Conservation (phyloP, 2,329 filamentous ascomycete genomes). For the Colletotrichum tropicicola region DNA sequence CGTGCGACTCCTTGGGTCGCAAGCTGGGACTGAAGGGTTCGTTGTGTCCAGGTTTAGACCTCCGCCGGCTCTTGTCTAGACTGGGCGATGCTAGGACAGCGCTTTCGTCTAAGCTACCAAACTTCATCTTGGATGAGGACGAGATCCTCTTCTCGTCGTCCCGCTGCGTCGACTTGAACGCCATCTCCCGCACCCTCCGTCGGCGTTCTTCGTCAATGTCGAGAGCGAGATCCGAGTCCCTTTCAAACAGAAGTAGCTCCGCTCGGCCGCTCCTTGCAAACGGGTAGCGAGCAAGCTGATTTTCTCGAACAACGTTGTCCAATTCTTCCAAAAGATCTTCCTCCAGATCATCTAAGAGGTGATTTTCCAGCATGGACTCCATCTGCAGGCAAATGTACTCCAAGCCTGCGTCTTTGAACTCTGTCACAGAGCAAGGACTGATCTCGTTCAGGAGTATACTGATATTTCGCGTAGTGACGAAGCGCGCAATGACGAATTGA, state of each 20-base stretch:
- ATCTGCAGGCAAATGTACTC: conserved; percentile 94
- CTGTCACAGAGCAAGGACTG: conserved; percentile 81
- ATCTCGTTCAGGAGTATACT: conserved; percentile 87
- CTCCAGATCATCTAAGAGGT: conserved; percentile 85
- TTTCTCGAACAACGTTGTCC: conserved; percentile 80
- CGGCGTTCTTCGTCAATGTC: conserved; percentile 76
- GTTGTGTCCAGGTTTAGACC: conserved; percentile 56
- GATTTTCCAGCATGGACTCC: conserved; percentile 91
- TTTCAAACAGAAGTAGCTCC: conserved; percentile 72
- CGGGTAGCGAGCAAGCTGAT: conserved; percentile 81
- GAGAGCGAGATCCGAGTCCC: conserved; percentile 68
- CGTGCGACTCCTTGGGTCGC: conserved; percentile 72
- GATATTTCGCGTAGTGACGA: conserved; percentile 88
- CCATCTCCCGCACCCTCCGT: conserved; percentile 79
- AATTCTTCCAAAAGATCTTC: conserved; percentile 83
- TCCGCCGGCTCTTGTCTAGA: conserved; percentile 55
- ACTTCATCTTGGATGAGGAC: conserved; percentile 66
- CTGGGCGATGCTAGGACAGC: conserved; percentile 47
- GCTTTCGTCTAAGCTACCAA: conserved; percentile 73
- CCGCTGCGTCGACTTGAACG: conserved; percentile 68
- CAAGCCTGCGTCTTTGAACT: conserved; percentile 88
- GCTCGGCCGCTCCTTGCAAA: conserved; percentile 80
- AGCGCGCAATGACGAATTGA: conserved; percentile 83
- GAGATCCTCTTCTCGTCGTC: conserved; percentile 72
- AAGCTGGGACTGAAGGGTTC: conserved; percentile 73